These are phyloP conservation scores for Effrenium voratum DNA, from an alignment of 73 alveolate genomes.

Conservation along the genomic window DNA sequence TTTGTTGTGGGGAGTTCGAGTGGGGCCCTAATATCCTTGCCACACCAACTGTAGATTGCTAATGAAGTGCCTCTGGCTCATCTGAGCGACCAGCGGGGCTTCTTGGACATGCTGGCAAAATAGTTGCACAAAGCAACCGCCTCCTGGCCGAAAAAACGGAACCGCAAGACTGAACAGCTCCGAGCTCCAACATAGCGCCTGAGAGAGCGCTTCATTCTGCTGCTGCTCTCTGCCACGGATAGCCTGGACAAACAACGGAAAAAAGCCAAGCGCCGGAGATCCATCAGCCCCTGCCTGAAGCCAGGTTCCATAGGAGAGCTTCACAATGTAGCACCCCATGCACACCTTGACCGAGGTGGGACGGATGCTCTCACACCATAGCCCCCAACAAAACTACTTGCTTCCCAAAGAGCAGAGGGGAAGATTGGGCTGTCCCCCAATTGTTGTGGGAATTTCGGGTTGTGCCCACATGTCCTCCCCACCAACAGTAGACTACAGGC, in stretches of 20 bases:
- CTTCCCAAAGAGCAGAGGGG: no score
- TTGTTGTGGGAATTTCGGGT: not conserved
- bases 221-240: not conserved
- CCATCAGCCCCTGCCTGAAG: slow-evolving; percentile 22
- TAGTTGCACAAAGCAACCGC: slow-evolving; percentile 90
- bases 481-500: no score
- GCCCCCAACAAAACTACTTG: no score
- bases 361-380: no score
- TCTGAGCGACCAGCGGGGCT: slow-evolving; percentile 11
- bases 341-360: slow-evolving; percentile 61
- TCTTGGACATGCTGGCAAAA: slow-evolving; percentile 77
- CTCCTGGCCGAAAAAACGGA: slow-evolving; percentile 2
- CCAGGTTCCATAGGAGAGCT: slow-evolving; percentile 81
- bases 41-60: no score
- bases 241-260: no score
- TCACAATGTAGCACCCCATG: slow-evolving; percentile 64
- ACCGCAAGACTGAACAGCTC: not conserved
- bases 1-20: not conserved
- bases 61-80: no score
- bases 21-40: no score
- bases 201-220: no score
- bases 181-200: not conserved
- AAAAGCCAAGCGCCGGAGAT: no score
- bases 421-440: no score
- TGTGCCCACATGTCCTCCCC: no score